Percentiles rank a stretch among this genome's conserved stretches.
Conservation (phyloP, 2,329 filamentous ascomycete species). For the Colletotrichum orchidophilum region DNA sequence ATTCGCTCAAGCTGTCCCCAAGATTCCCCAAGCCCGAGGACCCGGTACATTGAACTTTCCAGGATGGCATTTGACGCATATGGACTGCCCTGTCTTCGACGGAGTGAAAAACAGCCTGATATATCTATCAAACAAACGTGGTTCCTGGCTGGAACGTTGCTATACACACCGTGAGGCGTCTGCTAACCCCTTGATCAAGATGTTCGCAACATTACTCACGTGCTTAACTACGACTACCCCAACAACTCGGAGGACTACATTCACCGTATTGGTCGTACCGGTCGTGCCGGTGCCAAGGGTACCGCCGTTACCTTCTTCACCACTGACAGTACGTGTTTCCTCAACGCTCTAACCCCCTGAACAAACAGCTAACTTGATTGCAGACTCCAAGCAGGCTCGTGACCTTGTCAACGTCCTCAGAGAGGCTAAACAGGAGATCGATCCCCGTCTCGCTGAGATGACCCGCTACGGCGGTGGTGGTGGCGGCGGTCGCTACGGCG, state of each 20-base stretch:
- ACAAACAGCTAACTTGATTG: conserved; percentile 46
- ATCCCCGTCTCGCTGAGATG: conserved; percentile 96
- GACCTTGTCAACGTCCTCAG: conserved; percentile 92
- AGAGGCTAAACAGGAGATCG: conserved; percentile 98
- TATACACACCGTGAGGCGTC: conserved; percentile 63
- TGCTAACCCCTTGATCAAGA: conserved; percentile 89
- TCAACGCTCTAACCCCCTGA: background rate
- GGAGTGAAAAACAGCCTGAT: conserved; percentile 65
- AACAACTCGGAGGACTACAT: conserved; percentile 99
- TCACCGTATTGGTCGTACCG: conserved; percentile 95
- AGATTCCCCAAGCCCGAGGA: conserved; percentile 67
- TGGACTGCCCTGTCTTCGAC: conserved; percentile 67
- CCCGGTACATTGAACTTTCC: conserved; percentile 62
- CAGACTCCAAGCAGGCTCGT: conserved; percentile 93
- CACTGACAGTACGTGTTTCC: conserved; percentile 86
- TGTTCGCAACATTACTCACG: conserved; percentile 99
- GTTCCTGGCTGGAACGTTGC: conserved; percentile 70
- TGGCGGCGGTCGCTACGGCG: conserved; percentile 76
- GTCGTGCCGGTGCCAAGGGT: conserved; percentile 91
- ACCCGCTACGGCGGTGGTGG: conserved; percentile 88
- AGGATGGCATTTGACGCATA: conserved; percentile 67
- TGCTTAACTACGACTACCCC: conserved; percentile 99
- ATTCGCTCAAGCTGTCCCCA: conserved; percentile 76
- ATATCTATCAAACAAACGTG: conserved; percentile 58
- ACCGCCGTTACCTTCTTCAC: conserved; percentile 99